Conservation (phyloP, 176 grass and related monocot species). For the Areca catechu region DNA sequence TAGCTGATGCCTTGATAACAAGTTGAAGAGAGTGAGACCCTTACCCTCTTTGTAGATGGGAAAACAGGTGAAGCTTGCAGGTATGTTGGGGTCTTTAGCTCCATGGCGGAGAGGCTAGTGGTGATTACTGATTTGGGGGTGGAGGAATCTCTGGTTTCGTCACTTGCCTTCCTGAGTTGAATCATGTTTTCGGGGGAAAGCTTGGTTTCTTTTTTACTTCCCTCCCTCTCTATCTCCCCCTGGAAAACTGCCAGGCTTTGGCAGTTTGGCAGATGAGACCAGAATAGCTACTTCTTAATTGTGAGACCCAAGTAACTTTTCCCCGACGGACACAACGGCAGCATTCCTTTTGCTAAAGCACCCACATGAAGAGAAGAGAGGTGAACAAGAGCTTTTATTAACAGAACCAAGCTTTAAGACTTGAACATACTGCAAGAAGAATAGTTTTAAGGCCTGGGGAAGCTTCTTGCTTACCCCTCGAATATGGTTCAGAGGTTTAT, state of each 20-base stretch:
- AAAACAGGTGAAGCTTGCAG: conserved; percentile 5
- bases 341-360: not conserved
- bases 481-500: too few relatives aligned
- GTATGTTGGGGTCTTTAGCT: conserved; percentile 26
- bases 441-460: too few relatives aligned
- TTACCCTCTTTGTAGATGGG: conserved; percentile 16
- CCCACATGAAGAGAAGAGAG: too few relatives aligned
- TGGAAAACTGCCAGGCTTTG: too few relatives aligned
- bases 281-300: too few relatives aligned
- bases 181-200: conserved; percentile 8
- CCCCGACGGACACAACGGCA: not conserved
- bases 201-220: too few relatives aligned
- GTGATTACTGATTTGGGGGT: conserved; percentile 27
- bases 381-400: too few relatives aligned
- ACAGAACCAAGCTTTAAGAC: too few relatives aligned
- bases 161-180: conserved; percentile 21
- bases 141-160: conserved; percentile 27
- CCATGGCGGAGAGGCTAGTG: conserved; percentile 31
- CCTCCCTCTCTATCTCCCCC: too few relatives aligned
- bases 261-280: too few relatives aligned
- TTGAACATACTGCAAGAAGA: too few relatives aligned
- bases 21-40: not conserved
- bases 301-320: not conserved
- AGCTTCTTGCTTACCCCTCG: too few relatives aligned
- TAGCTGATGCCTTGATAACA: not conserved